Conservation (phyloP, 495 filamentous ascomycete genomes). For the Parathielavia hyrcaniae region DNA sequence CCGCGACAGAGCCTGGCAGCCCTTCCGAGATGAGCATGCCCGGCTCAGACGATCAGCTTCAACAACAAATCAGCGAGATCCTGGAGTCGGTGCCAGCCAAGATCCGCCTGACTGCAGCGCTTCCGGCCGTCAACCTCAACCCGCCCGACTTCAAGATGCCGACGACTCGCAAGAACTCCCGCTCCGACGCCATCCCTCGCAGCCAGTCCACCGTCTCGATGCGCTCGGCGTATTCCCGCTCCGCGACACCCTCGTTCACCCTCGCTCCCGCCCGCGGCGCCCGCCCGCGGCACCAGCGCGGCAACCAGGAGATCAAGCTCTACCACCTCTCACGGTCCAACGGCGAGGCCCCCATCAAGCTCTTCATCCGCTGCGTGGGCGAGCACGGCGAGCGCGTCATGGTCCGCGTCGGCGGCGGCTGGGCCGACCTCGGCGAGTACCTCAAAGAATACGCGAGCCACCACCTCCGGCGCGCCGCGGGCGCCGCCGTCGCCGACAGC, state of each 20-base stretch:
- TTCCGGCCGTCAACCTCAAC: slow-evolving; percentile 41
- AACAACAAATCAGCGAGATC: slow-evolving; percentile 79
- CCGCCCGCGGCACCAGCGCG: slow-evolving; percentile 40
- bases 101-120: slow-evolving; percentile 63
- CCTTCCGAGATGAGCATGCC: slow-evolving; percentile 31
- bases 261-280: slow-evolving; percentile 54
- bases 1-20: slow-evolving; percentile 32
- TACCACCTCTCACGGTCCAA: slow-evolving; percentile 87
- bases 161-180: slow-evolving; percentile 29
- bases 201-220: slow-evolving; percentile 42
- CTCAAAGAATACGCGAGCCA: slow-evolving; percentile 88
- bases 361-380: slow-evolving; percentile 87
- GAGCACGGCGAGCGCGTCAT: slow-evolving; percentile 89
- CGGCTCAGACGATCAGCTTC: slow-evolving; percentile 59
- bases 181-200: slow-evolving; percentile 33
- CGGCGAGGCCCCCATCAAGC: slow-evolving; percentile 78
- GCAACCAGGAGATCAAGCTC: slow-evolving; percentile 68
- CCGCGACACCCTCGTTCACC: slow-evolving; percentile 63
- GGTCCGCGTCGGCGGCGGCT: slow-evolving; percentile 94
- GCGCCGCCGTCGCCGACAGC: slow-evolving; percentile 25
- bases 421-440: slow-evolving; percentile 92
- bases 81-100: slow-evolving; percentile 71
- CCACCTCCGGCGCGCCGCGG: slow-evolving; percentile 58
- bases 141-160: slow-evolving; percentile 45
- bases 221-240: slow-evolving; percentile 39